phyloP scores from a whole-genome alignment of 2,329 filamentous ascomycete species.

The Herpotrichia juniperi region DNA sequence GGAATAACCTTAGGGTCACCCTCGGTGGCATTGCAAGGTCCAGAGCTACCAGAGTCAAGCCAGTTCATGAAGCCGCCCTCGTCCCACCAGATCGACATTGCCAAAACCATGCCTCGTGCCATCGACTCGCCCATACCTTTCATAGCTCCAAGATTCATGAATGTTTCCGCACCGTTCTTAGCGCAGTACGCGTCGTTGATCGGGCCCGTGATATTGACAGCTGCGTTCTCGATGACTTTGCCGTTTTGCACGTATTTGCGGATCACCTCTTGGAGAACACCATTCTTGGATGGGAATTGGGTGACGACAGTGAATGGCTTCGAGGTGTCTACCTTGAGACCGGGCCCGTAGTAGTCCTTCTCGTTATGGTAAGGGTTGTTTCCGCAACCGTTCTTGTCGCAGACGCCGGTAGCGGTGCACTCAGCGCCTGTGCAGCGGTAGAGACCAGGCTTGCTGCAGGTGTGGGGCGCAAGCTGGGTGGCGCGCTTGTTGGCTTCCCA shows the following conservation, averaged over 20 bases:
- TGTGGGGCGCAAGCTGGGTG: constrained; percentile 56
- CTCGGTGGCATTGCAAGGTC: constrained; percentile 61
- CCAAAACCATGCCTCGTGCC: constrained; percentile 59
- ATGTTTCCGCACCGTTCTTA: constrained; percentile 31
- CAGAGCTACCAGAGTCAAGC: constrained; percentile 59
- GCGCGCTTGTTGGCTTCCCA: constrained; percentile 60
- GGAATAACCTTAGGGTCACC: constrained; percentile 59
- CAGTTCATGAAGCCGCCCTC: constrained; percentile 61
- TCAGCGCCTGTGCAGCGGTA: constrained; percentile 51
- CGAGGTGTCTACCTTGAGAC: constrained; percentile 59
- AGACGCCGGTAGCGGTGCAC: constrained; percentile 43
- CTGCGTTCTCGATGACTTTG: constrained; percentile 63
- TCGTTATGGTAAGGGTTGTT: constrained; percentile 40
- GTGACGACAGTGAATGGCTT: constrained; percentile 70
- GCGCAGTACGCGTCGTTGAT: constrained; percentile 40
- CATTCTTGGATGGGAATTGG: constrained; percentile 67
- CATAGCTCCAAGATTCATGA: constrained; percentile 48
- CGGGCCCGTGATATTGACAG: constrained; percentile 33
- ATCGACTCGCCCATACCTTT: constrained; percentile 56
- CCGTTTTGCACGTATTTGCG: constrained; percentile 71
- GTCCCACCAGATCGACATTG: constrained; percentile 64
- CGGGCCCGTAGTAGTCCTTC: constrained; percentile 34
- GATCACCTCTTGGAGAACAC: constrained; percentile 65
- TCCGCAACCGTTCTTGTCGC: constrained; percentile 44
- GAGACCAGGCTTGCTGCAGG: constrained; percentile 54